phyloP scores from a whole-genome alignment of 495 filamentous ascomycete genomes.

The Usnea hakonensis region DNA sequence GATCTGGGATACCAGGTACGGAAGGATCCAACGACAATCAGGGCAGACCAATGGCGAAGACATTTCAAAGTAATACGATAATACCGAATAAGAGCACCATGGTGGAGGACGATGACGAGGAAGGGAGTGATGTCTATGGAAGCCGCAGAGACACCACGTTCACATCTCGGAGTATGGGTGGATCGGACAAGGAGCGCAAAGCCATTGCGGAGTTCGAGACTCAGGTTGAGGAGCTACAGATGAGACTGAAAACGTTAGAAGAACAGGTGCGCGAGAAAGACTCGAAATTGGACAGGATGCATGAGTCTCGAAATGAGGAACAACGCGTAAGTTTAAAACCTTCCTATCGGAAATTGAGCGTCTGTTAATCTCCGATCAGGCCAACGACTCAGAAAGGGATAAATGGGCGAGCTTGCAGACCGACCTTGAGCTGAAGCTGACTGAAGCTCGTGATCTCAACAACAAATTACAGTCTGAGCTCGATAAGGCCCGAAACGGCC shows the following conservation, averaged over 20 bases:
- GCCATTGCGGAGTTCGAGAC: conserved; percentile 63
- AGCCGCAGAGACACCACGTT: conserved; percentile 52
- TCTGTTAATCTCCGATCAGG: conserved; percentile 23
- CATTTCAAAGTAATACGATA: conserved; percentile 92
- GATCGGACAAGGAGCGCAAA: conserved; percentile 59
- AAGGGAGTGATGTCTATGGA: conserved; percentile 58
- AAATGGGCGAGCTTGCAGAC: conserved; percentile 67
- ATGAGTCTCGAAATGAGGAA: conserved; percentile 34
- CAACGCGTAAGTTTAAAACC: conserved; percentile 35
- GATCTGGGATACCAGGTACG: conserved; percentile 38
- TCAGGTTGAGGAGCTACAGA: conserved; percentile 62
- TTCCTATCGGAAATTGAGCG: background rate
- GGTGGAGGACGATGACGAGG: conserved; percentile 81
- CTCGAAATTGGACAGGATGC: conserved; percentile 44
- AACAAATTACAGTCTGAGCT: conserved; percentile 69
- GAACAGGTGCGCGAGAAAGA: conserved; percentile 49
- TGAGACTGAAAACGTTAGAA: conserved; percentile 68
- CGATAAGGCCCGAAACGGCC: conserved; percentile 59
- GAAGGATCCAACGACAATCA: conserved; percentile 36
- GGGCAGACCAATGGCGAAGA: conserved; percentile 68
- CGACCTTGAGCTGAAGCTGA: conserved; percentile 72
- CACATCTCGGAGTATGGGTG: conserved; percentile 35
- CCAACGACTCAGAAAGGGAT: conserved; percentile 42
- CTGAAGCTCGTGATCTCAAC: conserved; percentile 69
- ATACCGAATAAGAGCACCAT: conserved; percentile 97